Evolutionary conservation across 257 asterid genomes (phyloP).

Genomic region (Solanum sparsipilum): DNA sequence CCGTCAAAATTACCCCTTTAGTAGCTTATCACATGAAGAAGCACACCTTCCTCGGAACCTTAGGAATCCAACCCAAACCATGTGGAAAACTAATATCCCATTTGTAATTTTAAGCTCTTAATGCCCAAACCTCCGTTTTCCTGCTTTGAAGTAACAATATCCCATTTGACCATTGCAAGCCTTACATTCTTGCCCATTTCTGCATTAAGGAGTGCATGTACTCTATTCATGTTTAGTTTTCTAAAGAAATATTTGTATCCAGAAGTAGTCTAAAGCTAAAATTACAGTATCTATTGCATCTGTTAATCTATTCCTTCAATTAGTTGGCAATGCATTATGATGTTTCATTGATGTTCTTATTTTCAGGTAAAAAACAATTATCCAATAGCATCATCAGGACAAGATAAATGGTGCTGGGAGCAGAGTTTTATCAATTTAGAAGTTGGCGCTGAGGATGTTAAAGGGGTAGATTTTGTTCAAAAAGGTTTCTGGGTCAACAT

Average conservation of each 20-base stretch:
- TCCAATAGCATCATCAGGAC: conserved; percentile 34
- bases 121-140: background rate
- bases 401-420: conserved; percentile 97
- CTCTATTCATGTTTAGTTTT: background rate
- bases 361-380: conserved; percentile 51
- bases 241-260: background rate
- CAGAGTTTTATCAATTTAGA: conserved; percentile 42
- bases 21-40: background rate
- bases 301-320: background rate
- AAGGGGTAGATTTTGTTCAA: conserved; percentile 65
- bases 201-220: background rate
- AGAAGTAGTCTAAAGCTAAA: background rate
- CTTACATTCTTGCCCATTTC: background rate
- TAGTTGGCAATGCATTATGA: background rate
- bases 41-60: background rate
- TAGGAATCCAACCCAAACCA: background rate
- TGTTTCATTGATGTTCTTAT: background rate
- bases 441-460: conserved; percentile 73
- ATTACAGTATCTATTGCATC: background rate
- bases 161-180: background rate
- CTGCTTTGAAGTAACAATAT: background rate
- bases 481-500: conserved; percentile 78
- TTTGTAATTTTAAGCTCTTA: background rate
- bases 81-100: background rate
- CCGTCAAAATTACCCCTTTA: background rate